Conservation (phyloP, 208 protist genomes). For the Zelonia costaricensis region DNA sequence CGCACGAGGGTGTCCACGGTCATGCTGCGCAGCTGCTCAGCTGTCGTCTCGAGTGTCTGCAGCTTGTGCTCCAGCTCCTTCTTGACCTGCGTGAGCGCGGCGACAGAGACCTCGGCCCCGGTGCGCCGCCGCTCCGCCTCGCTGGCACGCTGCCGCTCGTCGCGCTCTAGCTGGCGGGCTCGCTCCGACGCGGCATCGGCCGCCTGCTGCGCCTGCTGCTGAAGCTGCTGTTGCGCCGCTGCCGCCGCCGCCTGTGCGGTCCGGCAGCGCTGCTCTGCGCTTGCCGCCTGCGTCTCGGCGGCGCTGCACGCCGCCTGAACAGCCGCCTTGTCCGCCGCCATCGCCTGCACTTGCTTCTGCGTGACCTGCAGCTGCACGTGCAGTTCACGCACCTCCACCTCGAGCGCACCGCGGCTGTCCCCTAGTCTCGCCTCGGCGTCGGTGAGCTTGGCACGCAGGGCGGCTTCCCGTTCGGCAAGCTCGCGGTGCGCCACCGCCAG, state of each 20-base stretch:
- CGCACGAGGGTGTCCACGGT: slow-evolving; percentile 30
- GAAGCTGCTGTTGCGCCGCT: slow-evolving; percentile 5
- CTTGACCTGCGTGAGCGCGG: slow-evolving; percentile 10
- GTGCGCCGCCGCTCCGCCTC: slow-evolving; percentile 10
- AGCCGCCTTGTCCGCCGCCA: slow-evolving; percentile 1
- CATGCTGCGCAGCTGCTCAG: slow-evolving; percentile 23
- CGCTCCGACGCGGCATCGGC: no score
- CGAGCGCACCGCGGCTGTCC: background rate
- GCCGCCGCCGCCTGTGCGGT: background rate
- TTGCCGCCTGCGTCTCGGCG: slow-evolving; percentile 6
- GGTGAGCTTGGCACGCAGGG: slow-evolving; percentile 1
- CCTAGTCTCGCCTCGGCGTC: background rate
- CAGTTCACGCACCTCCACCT: background rate
- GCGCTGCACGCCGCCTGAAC: background rate
- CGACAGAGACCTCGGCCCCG: slow-evolving; percentile 9
- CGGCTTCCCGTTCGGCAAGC: slow-evolving; percentile 4
- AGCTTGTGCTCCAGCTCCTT: slow-evolving; percentile 23
- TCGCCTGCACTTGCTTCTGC: background rate
- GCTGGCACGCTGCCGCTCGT: background rate
- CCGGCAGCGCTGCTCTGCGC: background rate
- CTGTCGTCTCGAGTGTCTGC: slow-evolving; percentile 23
- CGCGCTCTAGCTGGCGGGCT: slow-evolving; percentile 2
- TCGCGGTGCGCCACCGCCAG: background rate
- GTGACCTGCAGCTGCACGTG: background rate
- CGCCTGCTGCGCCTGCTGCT: slow-evolving; percentile 7